Evolutionary conservation across 352 stramenopile genomes (phyloP), one percentile per base, ranked within the genome.

Genomic region (Phytophthora pinifolia): DNA sequence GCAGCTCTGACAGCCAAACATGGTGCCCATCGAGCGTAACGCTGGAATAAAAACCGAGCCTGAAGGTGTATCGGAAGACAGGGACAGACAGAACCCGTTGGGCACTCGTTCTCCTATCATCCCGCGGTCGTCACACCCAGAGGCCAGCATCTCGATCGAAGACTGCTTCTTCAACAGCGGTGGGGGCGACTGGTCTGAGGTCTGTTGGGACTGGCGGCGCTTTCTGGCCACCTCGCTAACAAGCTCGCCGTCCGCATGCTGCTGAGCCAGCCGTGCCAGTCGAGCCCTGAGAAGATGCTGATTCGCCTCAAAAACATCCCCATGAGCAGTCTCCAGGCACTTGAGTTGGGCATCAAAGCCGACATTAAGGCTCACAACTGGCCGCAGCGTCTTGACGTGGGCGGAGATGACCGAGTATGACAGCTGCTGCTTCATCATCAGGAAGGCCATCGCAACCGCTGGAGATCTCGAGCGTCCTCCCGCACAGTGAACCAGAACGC

Each of bases 341-440:
- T 79, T 76, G 6, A 97, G 65, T 54, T 97, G 87, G 13, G 76
- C 65, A 54, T 97, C 85, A 50, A 97, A 97, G 14, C 88, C 85
- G 29, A 60, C 32, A 49, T 96, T 96, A 9, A 94, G 59, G 42
- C 66, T 74, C 10, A 89, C 68, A 9, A 96, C 75, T 6, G 86
- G 76, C 1, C 88, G 82, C 3, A 76, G 43, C 9, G 61, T 43
- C 34, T 75, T 79, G 46, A 97, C 66, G 12, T 86, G 74, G 0
- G 56, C 54, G 17, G 65, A 53, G 13, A 86, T 70, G 4, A 70
- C 39, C 22, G 84, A 69, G 48, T 78, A 94, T 1, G 62, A 64
- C 22, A 88, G 48, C 15, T 77, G 59, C 39, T 85, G 59, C 17
- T 70, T 86, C 25, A 73, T 78, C 78, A 96, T 96, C 29, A 96